A percentile compares a stretch with the other conserved stretches of the same genome.
Evolutionary conservation across 2,329 filamentous ascomycete genomes (phyloP).

Genomic region (Curvularia spicifera): DNA sequence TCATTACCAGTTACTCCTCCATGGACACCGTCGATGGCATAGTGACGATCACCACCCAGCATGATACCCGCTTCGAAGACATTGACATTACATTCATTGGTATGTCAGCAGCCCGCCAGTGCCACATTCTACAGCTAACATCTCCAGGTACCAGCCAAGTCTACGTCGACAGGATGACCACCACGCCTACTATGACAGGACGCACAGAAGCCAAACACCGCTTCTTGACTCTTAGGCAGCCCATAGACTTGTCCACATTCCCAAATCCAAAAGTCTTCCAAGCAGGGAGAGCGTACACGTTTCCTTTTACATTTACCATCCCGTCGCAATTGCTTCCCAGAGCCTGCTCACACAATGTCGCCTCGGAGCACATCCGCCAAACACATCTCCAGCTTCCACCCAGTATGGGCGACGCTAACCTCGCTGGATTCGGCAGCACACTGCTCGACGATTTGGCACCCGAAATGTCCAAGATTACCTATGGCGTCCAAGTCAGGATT

Average conservation of each 20-base stretch:
- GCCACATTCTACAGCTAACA: constrained; percentile 20
- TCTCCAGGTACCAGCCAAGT: constrained; percentile 57
- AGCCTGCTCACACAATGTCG: constrained; percentile 62
- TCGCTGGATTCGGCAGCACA: constrained; percentile 57
- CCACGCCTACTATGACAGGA: constrained; percentile 59
- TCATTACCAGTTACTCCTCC: constrained; percentile 61
- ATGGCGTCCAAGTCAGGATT: constrained; percentile 60
- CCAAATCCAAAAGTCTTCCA: constrained; percentile 62
- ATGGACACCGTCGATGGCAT: constrained; percentile 64
- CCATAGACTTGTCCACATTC: constrained; percentile 60
- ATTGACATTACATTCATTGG: constrained; percentile 65
- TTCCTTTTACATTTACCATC: constrained; percentile 69
- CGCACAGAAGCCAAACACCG: constrained; percentile 64
- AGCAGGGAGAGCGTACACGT: constrained; percentile 62
- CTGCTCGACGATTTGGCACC: constrained; percentile 68
- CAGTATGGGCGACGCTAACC: constrained; percentile 64
- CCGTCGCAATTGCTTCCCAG: constrained; percentile 66
- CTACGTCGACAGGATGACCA: constrained; percentile 61
- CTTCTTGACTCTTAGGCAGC: constrained; percentile 68
- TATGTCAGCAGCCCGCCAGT: constrained; percentile 33
- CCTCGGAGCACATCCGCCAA: constrained; percentile 59
- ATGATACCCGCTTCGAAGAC: constrained; percentile 63
- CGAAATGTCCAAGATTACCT: constrained; percentile 66
- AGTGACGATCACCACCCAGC: constrained; percentile 57
- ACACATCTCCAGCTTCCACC: constrained; percentile 67